Conservation (phyloP, 805 yeast species). For the Yamadazyma scolyti region DNA sequence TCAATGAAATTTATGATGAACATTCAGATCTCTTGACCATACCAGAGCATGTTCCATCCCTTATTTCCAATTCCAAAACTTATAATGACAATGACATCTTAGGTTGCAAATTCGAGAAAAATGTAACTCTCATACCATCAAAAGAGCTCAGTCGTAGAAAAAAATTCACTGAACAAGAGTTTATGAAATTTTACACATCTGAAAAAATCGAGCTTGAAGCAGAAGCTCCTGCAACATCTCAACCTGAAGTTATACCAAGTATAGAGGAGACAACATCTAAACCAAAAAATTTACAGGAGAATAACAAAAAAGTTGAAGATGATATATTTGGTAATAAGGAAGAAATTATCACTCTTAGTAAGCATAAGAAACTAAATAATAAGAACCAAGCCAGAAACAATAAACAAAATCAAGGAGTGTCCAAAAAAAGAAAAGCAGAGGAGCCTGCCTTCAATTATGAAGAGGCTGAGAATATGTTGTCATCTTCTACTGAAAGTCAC, state of each 20-base stretch:
- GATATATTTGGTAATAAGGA: conserved; percentile 10
- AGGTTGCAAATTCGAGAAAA: conserved; percentile 12
- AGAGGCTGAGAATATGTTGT: conserved; percentile 26
- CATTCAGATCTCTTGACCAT: conserved; percentile 9
- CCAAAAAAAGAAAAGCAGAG: conserved; percentile 1
- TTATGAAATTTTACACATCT: conserved; percentile 5
- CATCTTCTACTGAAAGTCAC: conserved; percentile 8
- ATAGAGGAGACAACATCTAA: neutral
- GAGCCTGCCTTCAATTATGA: conserved; percentile 41
- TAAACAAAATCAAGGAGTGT: conserved; percentile 1
- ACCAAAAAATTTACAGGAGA: neutral
- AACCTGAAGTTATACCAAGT: conserved; percentile 1
- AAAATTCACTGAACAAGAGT: conserved; percentile 7
- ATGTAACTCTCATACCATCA: conserved; percentile 12
- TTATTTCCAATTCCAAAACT: neutral
- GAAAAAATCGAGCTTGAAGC: conserved; percentile 10
- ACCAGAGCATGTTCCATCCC: neutral
- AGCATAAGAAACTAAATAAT: conserved; percentile 11
- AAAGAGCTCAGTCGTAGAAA: conserved; percentile 12
- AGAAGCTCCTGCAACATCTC: conserved; percentile 1
- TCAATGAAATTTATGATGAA: conserved; percentile 10
- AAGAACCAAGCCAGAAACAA: neutral
- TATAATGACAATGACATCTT: conserved; percentile 14
- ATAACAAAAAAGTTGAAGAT: conserved; percentile 2
- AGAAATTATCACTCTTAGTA: conserved; percentile 40